phyloP scores from a whole-genome alignment of 2,329 filamentous ascomycete genomes.

The Zymoseptoria ardabiliae region DNA sequence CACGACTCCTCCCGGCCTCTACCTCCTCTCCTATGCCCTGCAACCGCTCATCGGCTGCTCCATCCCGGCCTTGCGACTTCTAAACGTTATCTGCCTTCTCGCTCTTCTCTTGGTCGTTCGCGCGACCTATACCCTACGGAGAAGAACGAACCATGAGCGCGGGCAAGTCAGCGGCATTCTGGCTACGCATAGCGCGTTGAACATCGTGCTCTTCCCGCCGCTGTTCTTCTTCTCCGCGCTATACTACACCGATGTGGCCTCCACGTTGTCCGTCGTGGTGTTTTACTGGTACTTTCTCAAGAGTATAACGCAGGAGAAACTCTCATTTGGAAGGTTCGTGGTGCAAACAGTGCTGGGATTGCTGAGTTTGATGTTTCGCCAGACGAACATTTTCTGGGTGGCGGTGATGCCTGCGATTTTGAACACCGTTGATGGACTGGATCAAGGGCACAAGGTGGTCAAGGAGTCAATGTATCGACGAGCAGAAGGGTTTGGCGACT shows the following conservation, averaged over 20 bases:
- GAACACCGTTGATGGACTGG: slow-evolving; percentile 41
- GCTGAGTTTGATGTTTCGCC: slow-evolving; percentile 66
- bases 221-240: slow-evolving; percentile 93
- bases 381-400: slow-evolving; percentile 97
- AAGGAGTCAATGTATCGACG: slow-evolving; percentile 26
- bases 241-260: slow-evolving; percentile 90
- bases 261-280: slow-evolving; percentile 65
- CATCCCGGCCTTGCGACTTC: slow-evolving; percentile 30
- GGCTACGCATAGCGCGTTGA: slow-evolving; percentile 55
- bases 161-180: slow-evolving; percentile 10
- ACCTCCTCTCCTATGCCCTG: slow-evolving; percentile 34
- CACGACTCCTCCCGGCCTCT: slow-evolving; percentile 84
- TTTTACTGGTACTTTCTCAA: slow-evolving; percentile 52
- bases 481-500: slow-evolving; percentile 27
- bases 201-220: slow-evolving; percentile 77
- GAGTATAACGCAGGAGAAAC: slow-evolving; percentile 20
- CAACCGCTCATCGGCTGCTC: slow-evolving; percentile 35
- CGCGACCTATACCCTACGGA: slow-evolving; percentile 21
- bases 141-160: slow-evolving; percentile 9
- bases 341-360: slow-evolving; percentile 50
- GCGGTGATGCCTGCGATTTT: slow-evolving; percentile 62
- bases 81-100: slow-evolving; percentile 35
- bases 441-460: slow-evolving; percentile 44
- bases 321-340: slow-evolving; percentile 13
- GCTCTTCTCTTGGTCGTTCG: slow-evolving; percentile 27